Percentiles rank a stretch among this genome's conserved stretches.
phyloP scores from a whole-genome alignment of 2,329 filamentous ascomycete genomes.

The Samsoniella hepiali region DNA sequence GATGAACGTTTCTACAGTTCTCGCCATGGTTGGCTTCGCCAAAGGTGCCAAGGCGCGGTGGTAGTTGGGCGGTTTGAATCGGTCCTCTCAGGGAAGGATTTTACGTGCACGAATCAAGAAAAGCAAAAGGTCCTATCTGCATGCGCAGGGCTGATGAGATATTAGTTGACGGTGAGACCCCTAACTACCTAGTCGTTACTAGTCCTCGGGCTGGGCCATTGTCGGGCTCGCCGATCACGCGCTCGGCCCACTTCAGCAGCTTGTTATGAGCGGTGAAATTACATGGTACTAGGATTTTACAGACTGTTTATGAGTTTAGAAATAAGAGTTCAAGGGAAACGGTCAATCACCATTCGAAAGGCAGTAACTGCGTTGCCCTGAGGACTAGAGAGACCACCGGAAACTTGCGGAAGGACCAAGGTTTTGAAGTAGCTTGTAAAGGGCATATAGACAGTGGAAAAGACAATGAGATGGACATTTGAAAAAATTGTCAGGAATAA shows the following conservation, averaged over 20 bases:
- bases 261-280: background rate
- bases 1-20: constrained; percentile 34
- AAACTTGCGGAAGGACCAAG: background rate
- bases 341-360: too few relatives aligned
- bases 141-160: background rate
- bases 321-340: too few relatives aligned
- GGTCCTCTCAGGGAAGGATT: background rate
- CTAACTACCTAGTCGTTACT: background rate
- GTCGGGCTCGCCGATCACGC: background rate
- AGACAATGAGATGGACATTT: background rate
- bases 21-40: constrained; percentile 22
- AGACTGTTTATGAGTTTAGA: too few relatives aligned
- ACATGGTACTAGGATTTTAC: too few relatives aligned
- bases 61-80: background rate
- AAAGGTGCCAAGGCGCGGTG: background rate
- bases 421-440: background rate
- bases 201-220: background rate
- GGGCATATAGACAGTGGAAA: background rate
- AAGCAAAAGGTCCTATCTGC: background rate
- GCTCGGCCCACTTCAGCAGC: background rate
- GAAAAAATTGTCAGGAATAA: constrained; percentile 5
- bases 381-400: background rate
- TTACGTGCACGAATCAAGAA: background rate
- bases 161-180: background rate
- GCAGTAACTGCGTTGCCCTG: too few relatives aligned